Evolutionary conservation across 2,329 filamentous ascomycete species (phyloP).

Genomic region (Neonectria coccinea): DNA sequence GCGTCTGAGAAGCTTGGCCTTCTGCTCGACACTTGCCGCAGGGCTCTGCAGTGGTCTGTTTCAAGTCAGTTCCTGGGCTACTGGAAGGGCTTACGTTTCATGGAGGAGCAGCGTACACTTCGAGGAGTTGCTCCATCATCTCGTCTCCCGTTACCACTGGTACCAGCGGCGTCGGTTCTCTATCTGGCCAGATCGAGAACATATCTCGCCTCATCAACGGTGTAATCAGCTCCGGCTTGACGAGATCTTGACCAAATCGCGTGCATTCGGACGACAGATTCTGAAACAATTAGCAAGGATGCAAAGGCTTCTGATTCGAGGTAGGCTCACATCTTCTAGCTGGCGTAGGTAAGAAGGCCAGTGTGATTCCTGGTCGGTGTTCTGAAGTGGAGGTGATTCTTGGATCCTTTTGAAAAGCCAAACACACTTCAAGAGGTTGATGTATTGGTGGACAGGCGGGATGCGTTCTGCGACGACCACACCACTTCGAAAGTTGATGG

Average conservation of each 20-base stretch:
- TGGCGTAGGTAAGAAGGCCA: conserved; percentile 51
- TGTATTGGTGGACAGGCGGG: conserved; percentile 43
- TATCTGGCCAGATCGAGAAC: conserved; percentile 49
- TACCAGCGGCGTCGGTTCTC: conserved; percentile 42
- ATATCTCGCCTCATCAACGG: conserved; percentile 38
- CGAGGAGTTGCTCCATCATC: conserved; percentile 50
- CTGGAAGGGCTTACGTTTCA: too few relatives aligned
- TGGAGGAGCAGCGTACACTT: conserved; percentile 34
- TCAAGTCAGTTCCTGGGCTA: conserved; percentile 18
- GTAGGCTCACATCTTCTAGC: conserved; percentile 47
- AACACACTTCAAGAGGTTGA: conserved; percentile 50
- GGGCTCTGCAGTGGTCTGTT: conserved; percentile 37
- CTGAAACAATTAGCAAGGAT: conserved; percentile 32
- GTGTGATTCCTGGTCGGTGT: conserved; percentile 43
- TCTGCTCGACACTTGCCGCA: conserved; percentile 37
- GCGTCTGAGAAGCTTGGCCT: conserved; percentile 44
- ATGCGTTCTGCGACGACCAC: conserved; percentile 44
- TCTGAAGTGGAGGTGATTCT: conserved; percentile 28
- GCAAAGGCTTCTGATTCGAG: rapidly evolving
- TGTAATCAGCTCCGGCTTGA: conserved; percentile 38
- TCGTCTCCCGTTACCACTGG: conserved; percentile 49
- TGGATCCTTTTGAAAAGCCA: conserved; percentile 46
- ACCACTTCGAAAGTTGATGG: conserved; percentile 41
- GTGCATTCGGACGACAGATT: conserved; percentile 44
- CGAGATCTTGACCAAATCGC: conserved; percentile 46